Percentiles rank a stretch among this genome's conserved stretches.
Evolutionary conservation across 768 basidiomycete genomes (phyloP).

Genomic region (Thelephora aurantiotincta): DNA sequence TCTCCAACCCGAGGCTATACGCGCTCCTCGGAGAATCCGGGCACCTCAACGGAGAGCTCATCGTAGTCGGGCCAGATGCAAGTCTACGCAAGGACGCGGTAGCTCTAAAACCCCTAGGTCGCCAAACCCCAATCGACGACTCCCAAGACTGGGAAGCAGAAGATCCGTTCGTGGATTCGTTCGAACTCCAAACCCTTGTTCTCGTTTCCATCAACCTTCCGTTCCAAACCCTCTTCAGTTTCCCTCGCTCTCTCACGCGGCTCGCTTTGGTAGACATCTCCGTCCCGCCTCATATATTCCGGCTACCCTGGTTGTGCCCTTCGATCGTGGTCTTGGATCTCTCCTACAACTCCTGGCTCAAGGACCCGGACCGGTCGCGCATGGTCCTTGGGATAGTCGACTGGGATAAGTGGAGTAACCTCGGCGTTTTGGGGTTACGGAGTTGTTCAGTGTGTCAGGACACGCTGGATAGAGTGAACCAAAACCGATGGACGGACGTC

Average conservation of each 20-base stretch:
- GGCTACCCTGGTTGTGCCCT: slow-evolving; percentile 46
- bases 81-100: slow-evolving; percentile 31
- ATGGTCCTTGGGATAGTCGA: slow-evolving; percentile 33
- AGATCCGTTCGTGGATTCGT: neutral
- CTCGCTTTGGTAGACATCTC: slow-evolving; percentile 43
- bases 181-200: slow-evolving; percentile 29
- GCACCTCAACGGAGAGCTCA: slow-evolving; percentile 48
- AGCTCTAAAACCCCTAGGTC: neutral
- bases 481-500: slow-evolving; percentile 54
- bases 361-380: slow-evolving; percentile 5
- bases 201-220: slow-evolving; percentile 35
- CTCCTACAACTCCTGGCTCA: slow-evolving; percentile 47
- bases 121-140: neutral
- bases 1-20: slow-evolving; percentile 34
- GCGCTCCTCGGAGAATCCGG: slow-evolving; percentile 34
- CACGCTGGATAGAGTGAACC: slow-evolving; percentile 35
- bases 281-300: slow-evolving; percentile 33
- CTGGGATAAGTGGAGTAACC: slow-evolving; percentile 41
- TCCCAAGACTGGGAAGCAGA: neutral
- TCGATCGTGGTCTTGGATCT: slow-evolving; percentile 50
- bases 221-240: slow-evolving; percentile 27
- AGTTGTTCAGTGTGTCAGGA: slow-evolving; percentile 31
- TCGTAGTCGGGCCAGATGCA: slow-evolving; percentile 45
- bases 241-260: slow-evolving; percentile 53
- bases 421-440: slow-evolving; percentile 43